These are phyloP conservation scores for Pyrenophora teres DNA, from an alignment of 2,329 filamentous ascomycete species.

Conservation along the genomic window DNA sequence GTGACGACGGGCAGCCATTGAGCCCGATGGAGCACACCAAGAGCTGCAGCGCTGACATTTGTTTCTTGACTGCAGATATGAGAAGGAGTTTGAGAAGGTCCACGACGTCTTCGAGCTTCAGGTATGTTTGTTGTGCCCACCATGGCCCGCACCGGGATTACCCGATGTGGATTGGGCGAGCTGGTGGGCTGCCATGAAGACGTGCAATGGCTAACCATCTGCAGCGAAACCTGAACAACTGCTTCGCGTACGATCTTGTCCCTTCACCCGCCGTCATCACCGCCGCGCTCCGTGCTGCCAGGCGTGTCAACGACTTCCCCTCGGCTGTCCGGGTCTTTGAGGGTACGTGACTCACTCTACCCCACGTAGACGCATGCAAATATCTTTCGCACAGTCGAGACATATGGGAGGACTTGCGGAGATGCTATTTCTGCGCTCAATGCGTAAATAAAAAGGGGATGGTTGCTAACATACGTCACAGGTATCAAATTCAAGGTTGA, in stretches of 20 bases:
- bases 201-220: constrained; percentile 21
- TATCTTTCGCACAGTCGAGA: background rate
- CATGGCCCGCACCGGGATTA: constrained; percentile 19
- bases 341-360: constrained; percentile 63
- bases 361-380: background rate
- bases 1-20: constrained; percentile 34
- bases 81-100: constrained; percentile 98
- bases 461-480: constrained; percentile 50
- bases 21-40: constrained; percentile 23
- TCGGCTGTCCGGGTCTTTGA: constrained; percentile 98
- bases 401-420: background rate
- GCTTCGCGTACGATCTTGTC: constrained; percentile 99
- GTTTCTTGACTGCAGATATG: constrained; percentile 69
- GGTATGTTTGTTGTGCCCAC: constrained; percentile 61
- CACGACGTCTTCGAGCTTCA: constrained; percentile 99
- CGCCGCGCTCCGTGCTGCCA: constrained; percentile 89
- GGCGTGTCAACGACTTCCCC: constrained; percentile 97
- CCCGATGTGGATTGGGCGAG: constrained; percentile 16
- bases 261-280: constrained; percentile 88
- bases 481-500: constrained; percentile 99
- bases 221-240: constrained; percentile 97
- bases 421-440: background rate
- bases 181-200: background rate
- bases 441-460: constrained; percentile 12
- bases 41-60: constrained; percentile 35